phyloP scores from a whole-genome alignment of 176 grass and related monocot species.

The Coix lacrymajobi region DNA sequence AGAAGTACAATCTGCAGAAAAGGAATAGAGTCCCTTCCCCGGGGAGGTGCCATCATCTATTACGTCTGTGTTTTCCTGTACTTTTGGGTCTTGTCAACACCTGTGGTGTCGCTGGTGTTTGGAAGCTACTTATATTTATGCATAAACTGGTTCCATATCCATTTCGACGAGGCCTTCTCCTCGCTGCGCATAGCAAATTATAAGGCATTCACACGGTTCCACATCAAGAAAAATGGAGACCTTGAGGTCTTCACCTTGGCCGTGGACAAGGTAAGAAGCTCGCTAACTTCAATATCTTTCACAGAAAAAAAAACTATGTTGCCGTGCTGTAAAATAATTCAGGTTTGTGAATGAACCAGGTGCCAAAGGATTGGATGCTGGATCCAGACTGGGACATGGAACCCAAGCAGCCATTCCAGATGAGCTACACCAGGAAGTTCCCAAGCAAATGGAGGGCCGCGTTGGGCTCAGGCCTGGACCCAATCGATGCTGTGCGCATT shows the following conservation, averaged over 20 bases:
- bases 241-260: conserved; percentile 90
- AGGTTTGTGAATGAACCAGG: conserved; percentile 36
- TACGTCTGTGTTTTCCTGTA: conserved; percentile 84
- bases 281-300: background rate
- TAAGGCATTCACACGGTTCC: conserved; percentile 83
- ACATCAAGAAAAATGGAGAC: conserved; percentile 77
- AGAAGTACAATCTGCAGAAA: conserved; percentile 80
- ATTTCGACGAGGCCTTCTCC: conserved; percentile 97
- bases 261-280: conserved; percentile 66
- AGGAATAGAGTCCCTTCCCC: conserved; percentile 79
- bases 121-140: conserved; percentile 95
- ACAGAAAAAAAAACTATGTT: background rate
- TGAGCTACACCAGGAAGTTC: conserved; percentile 67
- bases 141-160: conserved; percentile 96
- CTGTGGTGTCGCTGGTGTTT: conserved; percentile 84
- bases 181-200: conserved; percentile 95
- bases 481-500: conserved; percentile 52
- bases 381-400: conserved; percentile 94
- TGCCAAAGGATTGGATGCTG: conserved; percentile 93
- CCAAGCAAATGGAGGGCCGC: conserved; percentile 90
- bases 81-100: conserved; percentile 98
- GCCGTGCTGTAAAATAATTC: background rate
- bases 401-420: conserved; percentile 63
- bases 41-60: conserved; percentile 88
- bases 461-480: conserved; percentile 49